Base-by-base conservation (phyloP, 257 asterid genomes). In the Fraxinus anomala region DNA sequence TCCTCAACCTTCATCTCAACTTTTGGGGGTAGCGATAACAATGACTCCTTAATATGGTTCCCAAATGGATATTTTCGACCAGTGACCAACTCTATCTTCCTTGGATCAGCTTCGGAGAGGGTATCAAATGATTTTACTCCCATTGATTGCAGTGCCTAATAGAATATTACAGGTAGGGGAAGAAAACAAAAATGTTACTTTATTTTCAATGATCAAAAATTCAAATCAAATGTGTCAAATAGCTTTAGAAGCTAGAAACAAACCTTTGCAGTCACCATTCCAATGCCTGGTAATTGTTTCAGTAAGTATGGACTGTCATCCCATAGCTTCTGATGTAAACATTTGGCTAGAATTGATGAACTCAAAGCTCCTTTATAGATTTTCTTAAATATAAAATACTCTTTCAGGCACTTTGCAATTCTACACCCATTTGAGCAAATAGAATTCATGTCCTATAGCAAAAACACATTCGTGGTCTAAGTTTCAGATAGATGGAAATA, bases 191-290 rank as follows among this genome's bases (percentile, higher is more conserved):
- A 70, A 66, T 47, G 36, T 72, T 67, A 39, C 10, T 66, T 47
- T 51, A 68, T 59, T 78, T 66, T 74, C 79, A 49, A 17, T 26
- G 68, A 73, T 34, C 26, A 51, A 14, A 26, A 28, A 56, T 21
- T n/a, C 28, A 21, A 59, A 7, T 72, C 80, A 77, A 33, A 72
- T 69, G 40, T 78, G 73, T 74, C 54, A 66, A 72, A 54, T 61
- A 71, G 76, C 31, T 61, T 42, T 54, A n/a, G 40, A 76, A 77
- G 73, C 61, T 74, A 51, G 73, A 80, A 80, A 79, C 85, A 74
- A 65, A 95, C 99, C 98, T 95, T 95, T 77, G 99, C 99, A 30
- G 99, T 95, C 85, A 95, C 99, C 97, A 91, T 91, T 59, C 99
- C 99, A 66, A 95, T 93, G 83, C 99, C 99, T 37, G 97, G 96